These are phyloP conservation scores for Candida ponderosae DNA, from an alignment of 805 yeast genomes.

Conservation along the genomic window DNA sequence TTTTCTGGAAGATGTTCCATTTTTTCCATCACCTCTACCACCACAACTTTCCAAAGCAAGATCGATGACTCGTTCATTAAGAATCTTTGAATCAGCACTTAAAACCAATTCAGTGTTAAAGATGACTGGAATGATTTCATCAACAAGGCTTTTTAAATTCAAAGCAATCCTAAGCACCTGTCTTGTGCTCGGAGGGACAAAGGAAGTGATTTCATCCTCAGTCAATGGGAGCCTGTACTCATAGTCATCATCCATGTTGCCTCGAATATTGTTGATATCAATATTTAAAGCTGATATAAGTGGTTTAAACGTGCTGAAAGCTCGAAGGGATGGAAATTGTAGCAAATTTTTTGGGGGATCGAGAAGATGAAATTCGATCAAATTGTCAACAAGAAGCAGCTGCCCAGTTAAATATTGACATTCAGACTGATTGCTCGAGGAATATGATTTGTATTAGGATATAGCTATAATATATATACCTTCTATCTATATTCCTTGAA, in stretches of 20 bases:
- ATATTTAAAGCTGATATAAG: too few relatives aligned
- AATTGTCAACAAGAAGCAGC: too few relatives aligned
- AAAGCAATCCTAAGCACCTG: slow-evolving; percentile 64
- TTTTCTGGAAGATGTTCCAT: slow-evolving; percentile 46
- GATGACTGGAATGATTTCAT: slow-evolving; percentile 62
- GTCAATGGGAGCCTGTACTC: slow-evolving; percentile 11
- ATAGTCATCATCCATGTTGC: neutral
- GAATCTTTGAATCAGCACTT: slow-evolving; percentile 48
- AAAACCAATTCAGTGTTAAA: slow-evolving; percentile 42
- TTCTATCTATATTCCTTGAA: too few relatives aligned
- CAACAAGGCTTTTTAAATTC: slow-evolving; percentile 67
- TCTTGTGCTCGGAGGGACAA: slow-evolving; percentile 46
- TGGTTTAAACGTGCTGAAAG: too few relatives aligned
- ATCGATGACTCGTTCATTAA: slow-evolving; percentile 49
- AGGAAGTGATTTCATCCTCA: slow-evolving; percentile 12
- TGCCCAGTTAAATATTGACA: too few relatives aligned
- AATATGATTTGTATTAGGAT: too few relatives aligned
- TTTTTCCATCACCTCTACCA: slow-evolving; percentile 55
- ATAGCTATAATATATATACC: too few relatives aligned
- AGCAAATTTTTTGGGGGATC: too few relatives aligned
- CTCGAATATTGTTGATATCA: too few relatives aligned
- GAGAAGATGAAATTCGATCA: too few relatives aligned
- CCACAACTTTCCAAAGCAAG: slow-evolving; percentile 73
- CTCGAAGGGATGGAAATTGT: too few relatives aligned
- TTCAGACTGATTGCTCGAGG: too few relatives aligned